phyloP scores from a whole-genome alignment of 306 rosid genomes.

The Fragaria vesca region DNA sequence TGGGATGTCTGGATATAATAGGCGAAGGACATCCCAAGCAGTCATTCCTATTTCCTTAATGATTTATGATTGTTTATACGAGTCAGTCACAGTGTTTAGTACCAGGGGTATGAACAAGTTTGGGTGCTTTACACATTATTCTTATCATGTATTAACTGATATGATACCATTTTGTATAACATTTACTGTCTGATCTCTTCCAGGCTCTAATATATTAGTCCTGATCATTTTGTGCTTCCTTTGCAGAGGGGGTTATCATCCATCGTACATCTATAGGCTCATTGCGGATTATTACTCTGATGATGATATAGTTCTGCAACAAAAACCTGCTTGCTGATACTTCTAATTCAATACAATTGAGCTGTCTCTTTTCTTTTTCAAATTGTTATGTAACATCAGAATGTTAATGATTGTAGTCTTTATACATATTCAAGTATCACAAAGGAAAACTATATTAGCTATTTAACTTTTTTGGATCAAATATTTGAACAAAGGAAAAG shows the following conservation, averaged over 20 bases:
- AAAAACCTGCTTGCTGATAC: neutral
- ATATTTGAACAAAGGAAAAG: too few relatives aligned
- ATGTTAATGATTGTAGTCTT: neutral
- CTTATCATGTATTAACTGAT: neutral
- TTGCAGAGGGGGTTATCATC: slow-evolving; percentile 12
- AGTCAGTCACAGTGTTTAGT: neutral
- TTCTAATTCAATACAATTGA: neutral
- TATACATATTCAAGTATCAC: neutral
- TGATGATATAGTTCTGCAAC: slow-evolving; percentile 12
- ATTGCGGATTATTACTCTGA: slow-evolving; percentile 14
- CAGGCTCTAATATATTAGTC: neutral
- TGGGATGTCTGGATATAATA: neutral
- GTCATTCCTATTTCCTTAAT: neutral
- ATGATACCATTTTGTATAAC: neutral
- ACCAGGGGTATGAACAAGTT: neutral
- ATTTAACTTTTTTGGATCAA: neutral
- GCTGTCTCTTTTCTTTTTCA: neutral
- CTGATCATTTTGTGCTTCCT: neutral
- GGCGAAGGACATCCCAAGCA: neutral
- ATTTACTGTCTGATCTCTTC: neutral
- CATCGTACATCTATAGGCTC: slow-evolving; percentile 14
- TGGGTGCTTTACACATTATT: neutral
- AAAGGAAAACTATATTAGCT: neutral
- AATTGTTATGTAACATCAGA: neutral
- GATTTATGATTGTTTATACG: neutral